phyloP scores from a whole-genome alignment of 2,329 filamentous ascomycete species.

The Aspergillus arachidicola region DNA sequence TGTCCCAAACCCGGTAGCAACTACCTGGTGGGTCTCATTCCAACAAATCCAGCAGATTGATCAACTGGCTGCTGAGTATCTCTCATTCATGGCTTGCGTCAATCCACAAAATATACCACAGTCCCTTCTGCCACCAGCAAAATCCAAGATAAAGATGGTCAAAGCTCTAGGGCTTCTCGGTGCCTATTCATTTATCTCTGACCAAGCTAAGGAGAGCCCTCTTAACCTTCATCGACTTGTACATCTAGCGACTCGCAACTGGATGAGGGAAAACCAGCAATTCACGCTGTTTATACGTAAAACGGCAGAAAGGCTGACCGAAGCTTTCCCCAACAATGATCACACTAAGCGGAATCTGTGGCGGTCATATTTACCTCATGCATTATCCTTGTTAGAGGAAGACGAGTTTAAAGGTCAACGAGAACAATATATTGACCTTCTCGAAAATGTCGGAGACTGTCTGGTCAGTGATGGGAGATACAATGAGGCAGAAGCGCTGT shows the following conservation, averaged over 20 bases:
- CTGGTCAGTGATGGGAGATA: slow-evolving; percentile 19
- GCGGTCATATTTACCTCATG: slow-evolving; percentile 25
- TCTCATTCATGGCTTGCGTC: slow-evolving; percentile 35
- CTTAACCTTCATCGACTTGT: slow-evolving; percentile 34
- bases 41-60: slow-evolving; percentile 22
- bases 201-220: neutral
- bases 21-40: slow-evolving; percentile 18
- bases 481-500: slow-evolving; percentile 16
- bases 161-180: slow-evolving; percentile 28
- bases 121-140: slow-evolving; percentile 31
- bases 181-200: slow-evolving; percentile 23
- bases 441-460: neutral
- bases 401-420: neutral
- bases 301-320: slow-evolving; percentile 8
- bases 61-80: slow-evolving; percentile 34
- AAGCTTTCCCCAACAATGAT: slow-evolving; percentile 13
- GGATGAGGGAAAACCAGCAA: slow-evolving; percentile 20
- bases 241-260: slow-evolving; percentile 31
- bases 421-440: neutral
- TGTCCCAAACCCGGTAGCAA: slow-evolving; percentile 10
- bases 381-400: slow-evolving; percentile 3
- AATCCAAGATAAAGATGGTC: slow-evolving; percentile 18
- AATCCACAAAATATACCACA: slow-evolving; percentile 32
- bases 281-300: neutral
- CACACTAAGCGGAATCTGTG: slow-evolving; percentile 18